Conservation (phyloP, 2,329 filamentous ascomycete species). For the Sporothrix variecibatus region DNA sequence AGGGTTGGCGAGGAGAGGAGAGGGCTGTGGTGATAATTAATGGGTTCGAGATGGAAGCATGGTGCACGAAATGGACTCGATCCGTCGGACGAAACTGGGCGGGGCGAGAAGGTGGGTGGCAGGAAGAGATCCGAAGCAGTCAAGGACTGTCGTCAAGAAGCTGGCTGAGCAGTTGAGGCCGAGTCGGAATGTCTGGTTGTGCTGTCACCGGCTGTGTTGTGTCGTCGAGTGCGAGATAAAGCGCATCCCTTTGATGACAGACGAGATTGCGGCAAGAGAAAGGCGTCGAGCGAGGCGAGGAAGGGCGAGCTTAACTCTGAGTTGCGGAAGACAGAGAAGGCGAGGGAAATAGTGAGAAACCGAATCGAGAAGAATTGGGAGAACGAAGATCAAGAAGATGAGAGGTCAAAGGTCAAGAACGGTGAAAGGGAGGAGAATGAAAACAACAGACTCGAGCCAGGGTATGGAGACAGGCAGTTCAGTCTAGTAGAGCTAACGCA, state of each 20-base stretch:
- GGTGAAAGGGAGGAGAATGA: neutral
- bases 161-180: too few species aligned
- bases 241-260: neutral
- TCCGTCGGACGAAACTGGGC: neutral
- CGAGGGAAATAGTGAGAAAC: neutral
- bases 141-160: neutral
- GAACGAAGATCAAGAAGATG: neutral
- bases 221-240: neutral
- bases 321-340: too few species aligned
- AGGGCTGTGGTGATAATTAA: constrained; percentile 21
- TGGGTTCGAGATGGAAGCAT: constrained; percentile 24
- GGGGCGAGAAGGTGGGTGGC: neutral
- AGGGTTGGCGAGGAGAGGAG: neutral
- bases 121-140: neutral
- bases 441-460: neutral
- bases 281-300: neutral
- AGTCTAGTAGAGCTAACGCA: neutral
- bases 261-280: neutral
- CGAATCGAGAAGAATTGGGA: neutral
- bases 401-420: neutral
- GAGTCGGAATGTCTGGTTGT: neutral
- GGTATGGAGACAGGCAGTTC: neutral
- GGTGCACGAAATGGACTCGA: constrained; percentile 14
- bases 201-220: neutral
- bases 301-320: neutral